phyloP scores from a whole-genome alignment of 1,284 basidiomycete genomes.

The Flammula alnicola region DNA sequence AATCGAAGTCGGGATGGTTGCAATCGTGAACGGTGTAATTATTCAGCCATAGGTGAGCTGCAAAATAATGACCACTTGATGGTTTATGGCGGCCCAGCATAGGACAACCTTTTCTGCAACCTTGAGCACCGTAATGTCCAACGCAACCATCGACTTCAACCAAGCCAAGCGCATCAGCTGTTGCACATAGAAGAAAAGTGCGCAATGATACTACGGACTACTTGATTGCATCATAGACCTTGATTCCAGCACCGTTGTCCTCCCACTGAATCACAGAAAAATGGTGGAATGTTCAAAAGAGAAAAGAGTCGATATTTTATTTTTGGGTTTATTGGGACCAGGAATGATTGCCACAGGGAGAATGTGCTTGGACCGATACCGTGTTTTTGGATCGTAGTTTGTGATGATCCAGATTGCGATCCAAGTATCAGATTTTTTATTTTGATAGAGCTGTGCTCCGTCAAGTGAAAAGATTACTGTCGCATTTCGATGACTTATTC shows the following conservation, averaged over 20 bases:
- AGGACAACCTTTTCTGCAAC: constrained; percentile 31
- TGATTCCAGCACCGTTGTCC: constrained; percentile 10
- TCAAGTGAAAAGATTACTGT: constrained; percentile 30
- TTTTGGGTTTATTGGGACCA: constrained; percentile 37
- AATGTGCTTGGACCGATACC: constrained; percentile 29
- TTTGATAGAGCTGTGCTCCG: constrained; percentile 39
- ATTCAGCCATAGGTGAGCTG: constrained; percentile 28
- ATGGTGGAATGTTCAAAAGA: constrained; percentile 30
- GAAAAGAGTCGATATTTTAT: constrained; percentile 30
- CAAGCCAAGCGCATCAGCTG: constrained; percentile 22
- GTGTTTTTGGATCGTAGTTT: constrained; percentile 24
- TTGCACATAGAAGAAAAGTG: constrained; percentile 17
- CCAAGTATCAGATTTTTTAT: constrained; percentile 39
- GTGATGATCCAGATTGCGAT: constrained; percentile 32
- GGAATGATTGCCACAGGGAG: constrained; percentile 32
- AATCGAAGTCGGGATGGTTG: constrained; percentile 24
- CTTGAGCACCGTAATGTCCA: constrained; percentile 27
- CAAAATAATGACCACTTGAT: constrained; percentile 30
- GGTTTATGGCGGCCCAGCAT: constrained; percentile 34
- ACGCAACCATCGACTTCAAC: constrained; percentile 31
- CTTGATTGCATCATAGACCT: constrained; percentile 28
- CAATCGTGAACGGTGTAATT: constrained; percentile 34
- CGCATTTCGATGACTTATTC: too few species aligned
- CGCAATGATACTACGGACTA: constrained; percentile 15
- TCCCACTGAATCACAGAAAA: constrained; percentile 29